Evolutionary conservation across 257 asterid species (phyloP), one percentile per base, ranked within the genome.

Genomic region (Jacaranda copaia): DNA sequence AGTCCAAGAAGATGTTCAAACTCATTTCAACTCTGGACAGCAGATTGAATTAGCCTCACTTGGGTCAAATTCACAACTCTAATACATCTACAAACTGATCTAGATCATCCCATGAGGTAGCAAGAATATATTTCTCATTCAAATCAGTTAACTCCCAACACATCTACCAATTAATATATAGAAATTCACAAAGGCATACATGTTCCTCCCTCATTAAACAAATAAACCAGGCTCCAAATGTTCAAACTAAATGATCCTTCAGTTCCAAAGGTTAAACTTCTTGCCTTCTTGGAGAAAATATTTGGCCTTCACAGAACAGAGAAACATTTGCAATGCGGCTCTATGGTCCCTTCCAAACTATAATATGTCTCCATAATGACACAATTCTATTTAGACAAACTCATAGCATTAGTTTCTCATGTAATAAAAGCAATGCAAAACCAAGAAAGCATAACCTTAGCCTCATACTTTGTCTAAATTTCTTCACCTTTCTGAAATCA

Each of bases 401-500:
- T 25, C 35, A 53, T 48, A 71, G 1, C 53, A 56, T 8, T 64
- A 51, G 39, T 63, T 20, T 11, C 1, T 45, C 32, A 59, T n/a
- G 14, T 1, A 12, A n/a, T 6, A 45, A 45, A 58, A 14, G 56
- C 60, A 48, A 69, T 13, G 49, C 20, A 65, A 64, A 59, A 3
- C 43, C 65, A 63, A 72, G 76, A 77, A 76, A 65, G 38, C 79
- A 57, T n/a, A 48, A 56, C 46, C 69, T 35, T 20, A 75, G 14
- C 53, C 13, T 32, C 64, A 68, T 42, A 2, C 61, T 20, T 16
- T 62, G 35, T 51, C 18, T 40, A 46, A 25, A 72, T 38, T 18
- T 59, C 53, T 67, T 18, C 70, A 74, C 36, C 32, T 43, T 39
- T 32, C 57, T 13, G 36, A 57, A 73, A 63, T 13, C 13, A 18